A percentile compares a stretch with the other conserved stretches of the same genome.
phyloP scores from a whole-genome alignment of 1,284 basidiomycete genomes.

The Leucoagaricus sp. region DNA sequence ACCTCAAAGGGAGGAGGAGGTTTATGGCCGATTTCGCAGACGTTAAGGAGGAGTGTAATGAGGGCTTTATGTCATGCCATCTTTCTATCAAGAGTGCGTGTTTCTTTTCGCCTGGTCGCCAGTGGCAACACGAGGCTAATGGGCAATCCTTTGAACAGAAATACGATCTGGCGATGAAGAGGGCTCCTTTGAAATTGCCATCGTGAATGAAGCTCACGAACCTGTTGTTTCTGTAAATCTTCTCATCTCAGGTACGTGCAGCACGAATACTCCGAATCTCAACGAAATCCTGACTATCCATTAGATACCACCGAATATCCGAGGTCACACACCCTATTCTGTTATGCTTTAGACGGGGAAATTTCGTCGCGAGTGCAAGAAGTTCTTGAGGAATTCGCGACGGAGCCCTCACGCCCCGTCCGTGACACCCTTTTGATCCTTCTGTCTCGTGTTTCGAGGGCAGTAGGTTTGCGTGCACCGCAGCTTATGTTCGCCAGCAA shows the following conservation, averaged over 20 bases:
- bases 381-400: conserved; percentile 45
- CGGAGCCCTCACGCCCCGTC: conserved; percentile 43
- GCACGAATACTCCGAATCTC: background rate
- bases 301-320: conserved; percentile 67
- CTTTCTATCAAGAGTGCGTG: conserved; percentile 44
- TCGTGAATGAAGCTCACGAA: conserved; percentile 36
- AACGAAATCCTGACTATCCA: conserved; percentile 1
- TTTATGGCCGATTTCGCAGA: conserved; percentile 55
- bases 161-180: conserved; percentile 61
- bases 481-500: background rate
- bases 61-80: conserved; percentile 36
- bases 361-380: conserved; percentile 36
- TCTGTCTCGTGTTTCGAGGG: conserved; percentile 33
- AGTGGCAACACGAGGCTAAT: too few relatives aligned
- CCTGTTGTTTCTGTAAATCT: conserved; percentile 43
- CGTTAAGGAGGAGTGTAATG: conserved; percentile 36
- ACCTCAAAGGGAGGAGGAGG: conserved; percentile 52
- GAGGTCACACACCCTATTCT: conserved; percentile 51
- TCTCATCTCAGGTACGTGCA: conserved; percentile 51
- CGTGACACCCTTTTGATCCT: conserved; percentile 38
- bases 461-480: background rate
- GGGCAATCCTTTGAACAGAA: conserved; percentile 31
- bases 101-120: background rate
- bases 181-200: conserved; percentile 50
- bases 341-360: conserved; percentile 47